Conservation (phyloP, 23 red algal species). For the Pyropia haitanensis region DNA sequence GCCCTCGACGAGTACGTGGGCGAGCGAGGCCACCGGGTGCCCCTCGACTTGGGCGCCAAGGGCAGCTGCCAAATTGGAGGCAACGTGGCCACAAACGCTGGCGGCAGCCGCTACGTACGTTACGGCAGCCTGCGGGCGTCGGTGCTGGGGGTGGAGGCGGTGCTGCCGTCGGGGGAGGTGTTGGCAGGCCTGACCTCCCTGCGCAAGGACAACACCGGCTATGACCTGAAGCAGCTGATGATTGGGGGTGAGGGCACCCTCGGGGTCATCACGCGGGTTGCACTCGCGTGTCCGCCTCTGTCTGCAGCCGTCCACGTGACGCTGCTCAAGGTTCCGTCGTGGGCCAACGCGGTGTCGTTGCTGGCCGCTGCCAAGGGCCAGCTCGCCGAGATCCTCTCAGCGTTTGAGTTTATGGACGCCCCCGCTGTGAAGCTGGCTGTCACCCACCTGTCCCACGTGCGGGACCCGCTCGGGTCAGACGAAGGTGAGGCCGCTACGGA, state of each 20-base stretch:
- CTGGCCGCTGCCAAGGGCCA: conserved; percentile 33
- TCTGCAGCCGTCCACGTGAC: conserved; percentile 43
- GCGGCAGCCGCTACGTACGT: conserved; percentile 78
- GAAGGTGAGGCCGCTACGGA: conserved; percentile 1
- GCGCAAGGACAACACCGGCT: conserved; percentile 97
- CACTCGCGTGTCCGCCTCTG: conserved; percentile 62
- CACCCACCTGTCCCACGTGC: conserved; percentile 41
- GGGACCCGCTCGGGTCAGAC: conserved; percentile 32
- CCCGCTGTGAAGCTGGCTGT: conserved; percentile 51
- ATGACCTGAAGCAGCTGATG: conserved; percentile 84
- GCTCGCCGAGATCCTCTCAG: conserved; percentile 78
- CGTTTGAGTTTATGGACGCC: conserved; percentile 91
- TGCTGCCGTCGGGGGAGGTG: conserved; percentile 72
- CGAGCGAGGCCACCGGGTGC: conserved; percentile 73
- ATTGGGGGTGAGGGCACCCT: conserved; percentile 94
- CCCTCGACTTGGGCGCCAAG: conserved; percentile 97
- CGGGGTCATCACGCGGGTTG: conserved; percentile 82
- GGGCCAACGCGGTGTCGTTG: conserved; percentile 37
- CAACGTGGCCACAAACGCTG: conserved; percentile 93
- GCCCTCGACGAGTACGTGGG: conserved; percentile 50
- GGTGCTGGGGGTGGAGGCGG: conserved; percentile 80
- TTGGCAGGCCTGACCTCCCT: conserved; percentile 45
- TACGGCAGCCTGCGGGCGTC: conserved; percentile 78
- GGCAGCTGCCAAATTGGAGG: conserved; percentile 99
- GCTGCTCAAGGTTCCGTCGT: conserved; percentile 37